These are phyloP conservation scores for Diaporthe capsici DNA, from an alignment of 2,329 filamentous ascomycete species.

Conservation along the genomic window DNA sequence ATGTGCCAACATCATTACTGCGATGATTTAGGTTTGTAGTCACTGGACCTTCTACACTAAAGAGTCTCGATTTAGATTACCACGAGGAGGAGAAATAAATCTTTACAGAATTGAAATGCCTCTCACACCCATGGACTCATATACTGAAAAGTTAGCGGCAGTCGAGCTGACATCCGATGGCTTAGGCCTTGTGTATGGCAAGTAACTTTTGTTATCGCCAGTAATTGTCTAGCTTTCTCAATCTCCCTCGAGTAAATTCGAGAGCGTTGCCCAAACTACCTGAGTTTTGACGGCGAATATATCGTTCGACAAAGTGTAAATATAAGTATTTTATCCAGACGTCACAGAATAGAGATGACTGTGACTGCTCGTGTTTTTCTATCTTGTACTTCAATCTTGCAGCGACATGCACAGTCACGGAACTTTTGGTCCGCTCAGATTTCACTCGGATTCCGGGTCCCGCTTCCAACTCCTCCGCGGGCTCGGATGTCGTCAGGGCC, in stretches of 20 bases:
- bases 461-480: neutral
- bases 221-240: neutral
- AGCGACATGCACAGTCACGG: neutral
- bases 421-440: neutral
- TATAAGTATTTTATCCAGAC: neutral
- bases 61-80: neutral
- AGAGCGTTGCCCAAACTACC: neutral
- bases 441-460: neutral
- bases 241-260: neutral
- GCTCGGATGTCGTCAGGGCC: neutral
- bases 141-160: too few species aligned
- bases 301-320: neutral
- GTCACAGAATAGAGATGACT: neutral
- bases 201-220: too few species aligned
- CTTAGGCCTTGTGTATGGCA: too few species aligned
- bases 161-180: too few species aligned
- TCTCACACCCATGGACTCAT: too few species aligned
- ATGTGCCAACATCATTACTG: neutral
- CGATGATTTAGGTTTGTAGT: neutral
- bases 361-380: neutral
- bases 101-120: too few species aligned
- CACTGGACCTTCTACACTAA: neutral
- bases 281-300: too few species aligned
- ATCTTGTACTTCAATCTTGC: neutral
- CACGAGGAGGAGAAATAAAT: too few species aligned